These are phyloP conservation scores for Colletotrichum sp. DNA, from an alignment of 2,329 filamentous ascomycete species.

Conservation along the genomic window DNA sequence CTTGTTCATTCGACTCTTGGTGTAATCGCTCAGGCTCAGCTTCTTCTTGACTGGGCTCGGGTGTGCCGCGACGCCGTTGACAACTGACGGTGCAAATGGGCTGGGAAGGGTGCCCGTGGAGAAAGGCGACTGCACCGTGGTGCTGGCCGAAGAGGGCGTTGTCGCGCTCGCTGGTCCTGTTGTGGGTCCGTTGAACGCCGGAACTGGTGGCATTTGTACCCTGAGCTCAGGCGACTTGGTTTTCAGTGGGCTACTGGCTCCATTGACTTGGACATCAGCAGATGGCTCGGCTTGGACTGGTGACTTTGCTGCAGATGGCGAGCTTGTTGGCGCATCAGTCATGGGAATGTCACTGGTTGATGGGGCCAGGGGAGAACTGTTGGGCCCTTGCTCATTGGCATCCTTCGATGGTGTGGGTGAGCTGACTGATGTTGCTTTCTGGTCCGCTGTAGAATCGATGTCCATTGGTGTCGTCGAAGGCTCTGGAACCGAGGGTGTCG, in stretches of 20 bases:
- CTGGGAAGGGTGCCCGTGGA: constrained; percentile 42
- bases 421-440: constrained; percentile 24
- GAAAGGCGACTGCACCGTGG: constrained; percentile 56
- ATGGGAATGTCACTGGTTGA: constrained; percentile 28
- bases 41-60: constrained; percentile 72
- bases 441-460: constrained; percentile 40
- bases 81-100: constrained; percentile 45
- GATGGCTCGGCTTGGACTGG: not conserved
- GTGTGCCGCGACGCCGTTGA: constrained; percentile 50
- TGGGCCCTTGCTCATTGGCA: constrained; percentile 12
- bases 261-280: constrained; percentile 13
- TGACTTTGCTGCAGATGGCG: constrained; percentile 25
- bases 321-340: constrained; percentile 34
- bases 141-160: constrained; percentile 53
- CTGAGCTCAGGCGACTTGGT: constrained; percentile 45
- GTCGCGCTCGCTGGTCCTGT: constrained; percentile 38
- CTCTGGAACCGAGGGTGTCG: constrained; percentile 30
- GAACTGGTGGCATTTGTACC: constrained; percentile 63
- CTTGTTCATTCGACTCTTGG: constrained; percentile 63
- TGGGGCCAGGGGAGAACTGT: not conserved
- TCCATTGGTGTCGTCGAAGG: constrained; percentile 42
- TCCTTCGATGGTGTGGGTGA: constrained; percentile 18
- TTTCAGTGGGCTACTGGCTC: constrained; percentile 14
- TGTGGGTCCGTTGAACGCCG: constrained; percentile 49
- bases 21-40: constrained; percentile 70